Conservation (phyloP, 169 alveolate genomes). For the Pseudocohnilembus persalinus region DNA sequence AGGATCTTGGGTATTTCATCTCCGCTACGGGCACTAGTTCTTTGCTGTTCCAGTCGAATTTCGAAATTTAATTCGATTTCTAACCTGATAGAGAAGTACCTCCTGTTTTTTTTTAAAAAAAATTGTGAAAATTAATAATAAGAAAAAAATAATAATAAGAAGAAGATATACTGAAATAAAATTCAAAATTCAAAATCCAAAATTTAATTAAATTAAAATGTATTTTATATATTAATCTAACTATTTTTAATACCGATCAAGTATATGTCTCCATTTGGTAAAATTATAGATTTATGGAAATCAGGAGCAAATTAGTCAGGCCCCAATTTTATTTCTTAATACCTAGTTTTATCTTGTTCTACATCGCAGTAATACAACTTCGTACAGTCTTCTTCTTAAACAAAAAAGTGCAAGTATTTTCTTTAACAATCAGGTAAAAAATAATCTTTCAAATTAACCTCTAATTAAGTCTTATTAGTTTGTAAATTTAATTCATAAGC, state of each 20-base stretch:
- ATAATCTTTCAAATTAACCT: not conserved
- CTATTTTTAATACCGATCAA: not conserved
- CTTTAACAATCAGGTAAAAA: not conserved
- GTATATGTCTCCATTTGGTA: slow-evolving; percentile 44
- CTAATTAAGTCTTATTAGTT: not conserved
- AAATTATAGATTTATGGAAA: slow-evolving; percentile 35
- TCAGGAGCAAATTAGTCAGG: not conserved
- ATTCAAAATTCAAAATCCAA: too few relatives aligned
- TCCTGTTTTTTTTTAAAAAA: slow-evolving; percentile 15
- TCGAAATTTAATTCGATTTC: not conserved
- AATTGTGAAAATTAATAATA: not conserved
- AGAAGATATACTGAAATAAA: too few relatives aligned
- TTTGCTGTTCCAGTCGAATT: not conserved
- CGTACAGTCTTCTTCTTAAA: not conserved
- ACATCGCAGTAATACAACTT: not conserved
- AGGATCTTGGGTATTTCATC: slow-evolving; percentile 30
- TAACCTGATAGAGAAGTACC: slow-evolving; percentile 8
- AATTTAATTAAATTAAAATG: too few relatives aligned
- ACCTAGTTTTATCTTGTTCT: not conserved
- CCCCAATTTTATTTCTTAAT: not conserved
- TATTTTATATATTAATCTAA: too few relatives aligned
- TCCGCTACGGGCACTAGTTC: not conserved
- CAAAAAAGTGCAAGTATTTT: not conserved
- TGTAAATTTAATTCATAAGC: not conserved
- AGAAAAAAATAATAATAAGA: not conserved